Evolutionary conservation across 129 eudicot genomes (phyloP).

Genomic region (Tagetes patula): DNA sequence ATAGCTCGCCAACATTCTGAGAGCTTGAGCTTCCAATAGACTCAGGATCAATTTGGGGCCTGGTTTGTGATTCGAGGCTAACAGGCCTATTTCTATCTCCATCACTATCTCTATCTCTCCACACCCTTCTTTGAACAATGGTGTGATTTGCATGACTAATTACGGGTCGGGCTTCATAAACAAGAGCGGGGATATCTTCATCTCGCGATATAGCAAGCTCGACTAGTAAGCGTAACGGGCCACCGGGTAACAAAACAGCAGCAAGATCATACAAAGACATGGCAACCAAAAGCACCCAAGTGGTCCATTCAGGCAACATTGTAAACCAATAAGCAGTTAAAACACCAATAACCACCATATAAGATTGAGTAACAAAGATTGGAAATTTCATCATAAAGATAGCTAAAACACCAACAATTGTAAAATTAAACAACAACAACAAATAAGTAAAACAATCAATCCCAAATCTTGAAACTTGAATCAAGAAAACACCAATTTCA

Average conservation of each 20-base stretch:
- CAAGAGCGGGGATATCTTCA: slow-evolving; percentile 95
- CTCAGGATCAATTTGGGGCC: slow-evolving; percentile 10
- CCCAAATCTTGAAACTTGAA: slow-evolving; percentile 44
- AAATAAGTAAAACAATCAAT: slow-evolving; percentile 61
- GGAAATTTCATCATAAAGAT: slow-evolving; percentile 79
- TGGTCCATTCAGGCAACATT: slow-evolving; percentile 95
- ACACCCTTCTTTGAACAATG: slow-evolving; percentile 55
- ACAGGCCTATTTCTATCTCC: slow-evolving; percentile 23
- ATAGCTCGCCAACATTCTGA: slow-evolving; percentile 50
- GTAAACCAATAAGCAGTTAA: slow-evolving; percentile 98
- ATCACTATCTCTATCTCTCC: slow-evolving; percentile 43
- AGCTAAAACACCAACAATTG: slow-evolving; percentile 87
- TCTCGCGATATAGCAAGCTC: slow-evolving; percentile 94
- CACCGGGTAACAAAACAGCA: slow-evolving; percentile 89
- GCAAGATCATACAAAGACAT: slow-evolving; percentile 98
- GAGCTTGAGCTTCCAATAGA: slow-evolving; percentile 32
- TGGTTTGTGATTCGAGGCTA: slow-evolving; percentile 20
- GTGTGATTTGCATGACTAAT: slow-evolving; percentile 28
- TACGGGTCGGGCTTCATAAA: slow-evolving; percentile 89
- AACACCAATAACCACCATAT: slow-evolving; percentile 83
- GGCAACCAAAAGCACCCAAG: slow-evolving; percentile 95
- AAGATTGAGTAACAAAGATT: slow-evolving; percentile 77
- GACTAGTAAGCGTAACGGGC: slow-evolving; percentile 86
- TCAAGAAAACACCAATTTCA: slow-evolving; percentile 63
- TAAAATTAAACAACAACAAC: slow-evolving; percentile 62